A percentile compares a stretch with the other conserved stretches of the same genome.
phyloP scores from a whole-genome alignment of 1,139 yeast species.

The Pichia sp. region DNA sequence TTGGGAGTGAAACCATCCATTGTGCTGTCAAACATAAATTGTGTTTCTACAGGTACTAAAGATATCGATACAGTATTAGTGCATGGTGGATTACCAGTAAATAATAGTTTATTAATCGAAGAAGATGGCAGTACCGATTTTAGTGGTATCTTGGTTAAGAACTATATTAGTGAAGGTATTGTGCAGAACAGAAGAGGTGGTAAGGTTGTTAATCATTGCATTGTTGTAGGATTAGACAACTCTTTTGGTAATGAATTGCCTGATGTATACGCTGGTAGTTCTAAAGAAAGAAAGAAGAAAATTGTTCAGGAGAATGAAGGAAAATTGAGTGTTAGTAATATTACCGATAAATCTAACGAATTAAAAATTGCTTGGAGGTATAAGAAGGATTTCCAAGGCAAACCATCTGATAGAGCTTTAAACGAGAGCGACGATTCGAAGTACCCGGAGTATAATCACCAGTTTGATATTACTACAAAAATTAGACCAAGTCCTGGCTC shows the following conservation, averaged over 20 bases:
- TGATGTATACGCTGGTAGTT: conserved; percentile 67
- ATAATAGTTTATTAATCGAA: conserved; percentile 61
- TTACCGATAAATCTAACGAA: conserved; percentile 37
- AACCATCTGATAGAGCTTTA: background rate
- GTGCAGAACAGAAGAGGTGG: conserved; percentile 48
- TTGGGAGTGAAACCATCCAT: conserved; percentile 72
- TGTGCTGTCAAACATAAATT: conserved; percentile 57
- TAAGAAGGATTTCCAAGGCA: conserved; percentile 30
- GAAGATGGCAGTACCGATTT: conserved; percentile 91
- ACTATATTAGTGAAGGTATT: conserved; percentile 75
- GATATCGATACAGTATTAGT: conserved; percentile 69
- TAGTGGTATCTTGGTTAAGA: conserved; percentile 60
- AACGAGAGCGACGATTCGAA: conserved; percentile 25
- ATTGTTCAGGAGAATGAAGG: conserved; percentile 51
- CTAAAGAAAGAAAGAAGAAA: conserved; percentile 58
- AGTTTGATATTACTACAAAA: conserved; percentile 69
- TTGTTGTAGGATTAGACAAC: conserved; percentile 56
- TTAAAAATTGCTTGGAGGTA: conserved; percentile 87
- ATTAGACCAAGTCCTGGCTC: conserved; percentile 59
- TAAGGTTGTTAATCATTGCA: conserved; percentile 41
- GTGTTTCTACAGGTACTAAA: conserved; percentile 68
- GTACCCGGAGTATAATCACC: conserved; percentile 54
- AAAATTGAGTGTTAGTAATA: conserved; percentile 61
- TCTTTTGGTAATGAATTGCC: conserved; percentile 73
- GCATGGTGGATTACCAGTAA: conserved; percentile 84